Percentiles rank a stretch among this genome's conserved stretches.
Evolutionary conservation across 192 early-diverging fungal species (phyloP).

Genomic region (Mortierella hygrophila): DNA sequence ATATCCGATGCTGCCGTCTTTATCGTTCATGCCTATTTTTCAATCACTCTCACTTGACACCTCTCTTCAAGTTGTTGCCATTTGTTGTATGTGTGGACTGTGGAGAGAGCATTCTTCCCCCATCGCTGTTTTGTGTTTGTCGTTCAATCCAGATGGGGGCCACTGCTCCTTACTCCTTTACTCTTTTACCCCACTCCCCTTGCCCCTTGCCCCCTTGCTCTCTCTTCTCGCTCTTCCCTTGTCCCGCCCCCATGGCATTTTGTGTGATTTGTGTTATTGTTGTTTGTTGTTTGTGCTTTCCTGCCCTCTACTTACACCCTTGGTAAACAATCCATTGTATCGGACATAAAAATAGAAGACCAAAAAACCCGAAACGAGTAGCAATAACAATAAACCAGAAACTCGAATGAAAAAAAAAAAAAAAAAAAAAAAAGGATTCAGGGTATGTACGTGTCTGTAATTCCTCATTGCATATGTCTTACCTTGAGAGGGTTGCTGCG

Average conservation of each 20-base stretch:
- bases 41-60: neutral
- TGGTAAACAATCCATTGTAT: neutral
- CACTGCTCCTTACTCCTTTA: neutral
- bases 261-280: neutral
- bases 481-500: slow-evolving; percentile 63
- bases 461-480: slow-evolving; percentile 1
- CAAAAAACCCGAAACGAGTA: neutral
- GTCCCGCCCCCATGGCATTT: neutral
- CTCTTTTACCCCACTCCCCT: neutral
- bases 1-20: neutral
- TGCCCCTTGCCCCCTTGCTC: neutral
- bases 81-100: neutral
- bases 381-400: neutral
- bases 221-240: neutral
- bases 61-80: neutral
- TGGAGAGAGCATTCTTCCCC: neutral
- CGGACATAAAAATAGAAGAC: slow-evolving; percentile 9
- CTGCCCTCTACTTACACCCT: neutral
- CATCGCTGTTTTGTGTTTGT: neutral
- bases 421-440: neutral
- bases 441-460: too few relatives aligned
- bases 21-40: neutral
- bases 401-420: neutral
- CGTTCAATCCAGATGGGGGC: neutral
- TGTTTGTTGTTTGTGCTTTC: neutral